phyloP scores from a whole-genome alignment of 2,329 filamentous ascomycete species.

The Hymenoscyphus occultus region DNA sequence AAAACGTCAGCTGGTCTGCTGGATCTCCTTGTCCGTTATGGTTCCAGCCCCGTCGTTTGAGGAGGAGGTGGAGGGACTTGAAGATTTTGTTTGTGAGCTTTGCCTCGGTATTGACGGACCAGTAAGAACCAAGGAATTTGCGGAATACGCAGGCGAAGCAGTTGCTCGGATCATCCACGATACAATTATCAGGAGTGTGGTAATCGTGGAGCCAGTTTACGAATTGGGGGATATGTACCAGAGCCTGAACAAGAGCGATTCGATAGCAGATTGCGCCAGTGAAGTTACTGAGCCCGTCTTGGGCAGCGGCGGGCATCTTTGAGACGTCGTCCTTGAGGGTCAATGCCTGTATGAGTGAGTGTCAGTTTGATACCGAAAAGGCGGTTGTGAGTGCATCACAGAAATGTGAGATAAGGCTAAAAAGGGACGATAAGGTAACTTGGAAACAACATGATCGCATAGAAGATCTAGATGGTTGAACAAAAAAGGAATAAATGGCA shows the following conservation, averaged over 20 bases:
- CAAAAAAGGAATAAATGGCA: not conserved
- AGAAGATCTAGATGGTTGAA: not conserved
- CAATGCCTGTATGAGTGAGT: slow-evolving; percentile 14
- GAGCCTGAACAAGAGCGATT: slow-evolving; percentile 35
- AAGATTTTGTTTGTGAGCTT: slow-evolving; percentile 5
- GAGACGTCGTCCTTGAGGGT: slow-evolving; percentile 19
- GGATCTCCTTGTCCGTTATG: slow-evolving; percentile 33
- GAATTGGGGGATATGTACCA: slow-evolving; percentile 37
- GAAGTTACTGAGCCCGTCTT: slow-evolving; percentile 33
- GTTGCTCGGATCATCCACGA: slow-evolving; percentile 1
- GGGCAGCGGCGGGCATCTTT: slow-evolving; percentile 26
- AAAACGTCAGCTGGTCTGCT: slow-evolving; percentile 33
- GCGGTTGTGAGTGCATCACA: not conserved
- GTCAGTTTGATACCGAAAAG: slow-evolving; percentile 1
- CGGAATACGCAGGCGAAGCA: slow-evolving; percentile 16
- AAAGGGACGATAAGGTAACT: not conserved
- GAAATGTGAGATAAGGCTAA: not conserved
- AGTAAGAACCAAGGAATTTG: slow-evolving; percentile 16
- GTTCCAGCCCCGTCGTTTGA: slow-evolving; percentile 25
- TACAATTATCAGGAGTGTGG: slow-evolving; percentile 28
- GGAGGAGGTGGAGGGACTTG: slow-evolving; percentile 12
- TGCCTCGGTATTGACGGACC: slow-evolving; percentile 12
- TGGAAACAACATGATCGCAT: not conserved
- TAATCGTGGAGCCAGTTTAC: slow-evolving; percentile 33
- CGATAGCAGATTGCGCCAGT: slow-evolving; percentile 35